These are phyloP conservation scores for Carpinus viminea DNA, from an alignment of 306 rosid genomes.

Conservation along the genomic window DNA sequence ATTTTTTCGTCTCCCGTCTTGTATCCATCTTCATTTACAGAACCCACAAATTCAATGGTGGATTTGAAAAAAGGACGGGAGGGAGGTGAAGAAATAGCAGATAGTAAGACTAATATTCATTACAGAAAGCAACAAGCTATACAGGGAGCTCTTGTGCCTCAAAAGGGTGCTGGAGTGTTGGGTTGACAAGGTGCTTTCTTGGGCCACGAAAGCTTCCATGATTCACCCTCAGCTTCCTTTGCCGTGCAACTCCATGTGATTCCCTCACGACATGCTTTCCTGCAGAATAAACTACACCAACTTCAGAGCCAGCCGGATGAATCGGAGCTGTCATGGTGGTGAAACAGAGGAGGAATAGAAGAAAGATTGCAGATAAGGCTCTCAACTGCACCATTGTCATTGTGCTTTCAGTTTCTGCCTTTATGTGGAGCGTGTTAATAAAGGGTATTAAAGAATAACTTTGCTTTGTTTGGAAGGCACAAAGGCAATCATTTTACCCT, in stretches of 20 bases:
- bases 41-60: too few species aligned
- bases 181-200: conserved; percentile 59
- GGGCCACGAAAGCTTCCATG: conserved; percentile 75
- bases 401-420: conserved; percentile 17
- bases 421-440: conserved; percentile 28
- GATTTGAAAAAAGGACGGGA: too few species aligned
- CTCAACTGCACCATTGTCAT: conserved; percentile 39
- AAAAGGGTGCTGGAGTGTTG: conserved; percentile 43
- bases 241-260: conserved; percentile 17
- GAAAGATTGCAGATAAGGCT: conserved; percentile 37
- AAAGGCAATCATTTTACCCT: conserved; percentile 35
- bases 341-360: conserved; percentile 42
- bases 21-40: too few species aligned
- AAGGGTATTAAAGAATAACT: conserved; percentile 32
- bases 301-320: conserved; percentile 25
- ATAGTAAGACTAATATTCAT: too few species aligned
- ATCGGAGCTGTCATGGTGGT: conserved; percentile 28
- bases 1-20: too few species aligned
- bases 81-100: too few species aligned
- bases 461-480: conserved; percentile 73
- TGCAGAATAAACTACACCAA: conserved; percentile 9
- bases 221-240: conserved; percentile 61
- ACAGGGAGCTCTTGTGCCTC: conserved; percentile 48
- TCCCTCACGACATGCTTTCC: conserved; percentile 16
- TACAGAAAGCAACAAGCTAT: conserved; percentile 20